Conservation (phyloP, 2,329 filamentous ascomycete species). For the Ilyonectria mors-panacis region DNA sequence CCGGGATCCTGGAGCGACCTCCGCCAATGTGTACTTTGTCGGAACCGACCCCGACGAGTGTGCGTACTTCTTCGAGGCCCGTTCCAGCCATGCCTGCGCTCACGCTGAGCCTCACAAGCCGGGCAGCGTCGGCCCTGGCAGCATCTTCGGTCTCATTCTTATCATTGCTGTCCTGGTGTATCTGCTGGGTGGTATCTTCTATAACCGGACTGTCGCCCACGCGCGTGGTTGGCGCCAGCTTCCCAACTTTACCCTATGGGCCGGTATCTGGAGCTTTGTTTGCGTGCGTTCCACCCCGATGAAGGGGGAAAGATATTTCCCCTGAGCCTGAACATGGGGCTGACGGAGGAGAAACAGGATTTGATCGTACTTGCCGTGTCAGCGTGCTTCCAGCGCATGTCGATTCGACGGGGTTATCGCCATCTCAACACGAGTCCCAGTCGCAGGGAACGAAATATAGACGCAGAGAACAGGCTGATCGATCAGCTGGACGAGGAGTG, state of each 20-base stretch:
- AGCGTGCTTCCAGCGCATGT: conserved; percentile 77
- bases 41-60: conserved; percentile 89
- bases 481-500: conserved; percentile 98
- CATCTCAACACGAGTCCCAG: conserved; percentile 71
- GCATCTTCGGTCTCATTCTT: conserved; percentile 91
- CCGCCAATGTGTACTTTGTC: conserved; percentile 85
- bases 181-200: conserved; percentile 91
- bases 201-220: conserved; percentile 94
- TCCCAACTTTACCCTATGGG: conserved; percentile 95
- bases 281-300: conserved; percentile 66
- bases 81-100: conserved; percentile 85
- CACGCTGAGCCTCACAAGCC: conserved; percentile 78
- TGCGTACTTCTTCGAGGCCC: conserved; percentile 95
- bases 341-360: conserved; percentile 62
- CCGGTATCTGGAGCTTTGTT: conserved; percentile 86
- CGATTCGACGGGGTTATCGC: conserved; percentile 76
- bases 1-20: conserved; percentile 78
- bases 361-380: conserved; percentile 78
- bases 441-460: conserved; percentile 67
- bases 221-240: conserved; percentile 95
- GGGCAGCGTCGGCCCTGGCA: conserved; percentile 77
- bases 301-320: conserved; percentile 51
- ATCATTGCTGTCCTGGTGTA: conserved; percentile 86
- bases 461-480: conserved; percentile 94
- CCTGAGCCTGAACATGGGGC: conserved; percentile 42